Percentiles rank a stretch among this genome's conserved stretches.
These are phyloP conservation scores for Chloris gayana DNA, from an alignment of 176 grass and related monocot species.

Conservation along the genomic window DNA sequence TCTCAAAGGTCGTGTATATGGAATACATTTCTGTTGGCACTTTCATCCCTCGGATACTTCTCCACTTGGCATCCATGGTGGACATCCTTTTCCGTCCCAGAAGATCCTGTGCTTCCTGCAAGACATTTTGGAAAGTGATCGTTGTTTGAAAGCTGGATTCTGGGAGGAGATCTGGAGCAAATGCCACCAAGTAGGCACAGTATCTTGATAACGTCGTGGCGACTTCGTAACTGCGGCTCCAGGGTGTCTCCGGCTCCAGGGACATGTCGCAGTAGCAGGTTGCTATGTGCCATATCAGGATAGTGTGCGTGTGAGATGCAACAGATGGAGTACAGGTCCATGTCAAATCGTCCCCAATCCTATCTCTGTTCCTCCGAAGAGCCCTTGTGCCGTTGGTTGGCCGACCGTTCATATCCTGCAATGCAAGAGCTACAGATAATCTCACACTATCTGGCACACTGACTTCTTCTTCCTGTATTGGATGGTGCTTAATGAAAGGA, in stretches of 20 bases:
- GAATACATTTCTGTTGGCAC: background rate
- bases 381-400: background rate
- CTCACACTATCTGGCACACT: background rate
- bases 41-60: background rate
- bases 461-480: background rate
- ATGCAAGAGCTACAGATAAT: background rate
- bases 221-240: background rate
- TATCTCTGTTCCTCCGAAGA: fast-evolving
- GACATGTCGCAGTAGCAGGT: background rate
- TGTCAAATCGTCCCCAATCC: background rate
- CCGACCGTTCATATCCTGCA: background rate
- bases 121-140: background rate
- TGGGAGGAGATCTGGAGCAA: background rate
- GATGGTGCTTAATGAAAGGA: background rate
- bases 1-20: background rate
- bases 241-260: too few species aligned
- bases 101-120: background rate
- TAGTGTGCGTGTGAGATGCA: background rate
- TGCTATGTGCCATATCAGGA: conserved; percentile 22
- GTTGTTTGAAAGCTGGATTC: background rate
- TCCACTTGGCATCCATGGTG: too few species aligned
- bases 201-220: background rate
- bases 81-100: background rate
- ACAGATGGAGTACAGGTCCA: background rate
- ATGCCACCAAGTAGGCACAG: conserved; percentile 8